These are phyloP conservation scores for Diaporthe caulivora DNA, from an alignment of 2,329 filamentous ascomycete genomes.

Conservation along the genomic window DNA sequence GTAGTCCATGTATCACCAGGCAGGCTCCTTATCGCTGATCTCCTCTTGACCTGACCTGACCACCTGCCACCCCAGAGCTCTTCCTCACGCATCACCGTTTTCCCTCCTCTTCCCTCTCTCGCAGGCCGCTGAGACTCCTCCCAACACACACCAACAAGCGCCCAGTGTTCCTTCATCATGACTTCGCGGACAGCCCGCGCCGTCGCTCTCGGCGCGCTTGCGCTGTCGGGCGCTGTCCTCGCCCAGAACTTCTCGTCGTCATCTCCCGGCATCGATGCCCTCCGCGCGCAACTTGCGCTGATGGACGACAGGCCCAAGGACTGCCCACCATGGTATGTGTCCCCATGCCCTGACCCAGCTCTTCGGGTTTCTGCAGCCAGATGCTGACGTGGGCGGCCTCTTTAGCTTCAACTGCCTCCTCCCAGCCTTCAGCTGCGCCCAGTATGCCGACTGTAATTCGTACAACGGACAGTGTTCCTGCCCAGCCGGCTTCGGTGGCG, in stretches of 20 bases:
- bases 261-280: conserved; percentile 60
- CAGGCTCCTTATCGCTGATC: conserved; percentile 27
- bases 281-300: conserved; percentile 75
- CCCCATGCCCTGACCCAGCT: conserved; percentile 38
- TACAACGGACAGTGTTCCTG: conserved; percentile 94
- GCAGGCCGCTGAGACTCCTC: conserved; percentile 16
- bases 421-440: conserved; percentile 89
- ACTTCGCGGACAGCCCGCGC: conserved; percentile 52
- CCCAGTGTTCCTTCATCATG: conserved; percentile 50
- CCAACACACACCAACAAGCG: conserved; percentile 7
- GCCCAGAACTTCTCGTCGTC: conserved; percentile 69
- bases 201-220: conserved; percentile 55
- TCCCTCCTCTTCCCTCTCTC: conserved; percentile 3
- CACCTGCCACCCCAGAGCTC: conserved; percentile 3
- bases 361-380: conserved; percentile 30
- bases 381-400: conserved; percentile 39
- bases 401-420: conserved; percentile 96
- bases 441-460: conserved; percentile 90
- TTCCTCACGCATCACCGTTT: not conserved
- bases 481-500: conserved; percentile 91
- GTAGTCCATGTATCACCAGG: conserved; percentile 4
- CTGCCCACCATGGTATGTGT: conserved; percentile 80
- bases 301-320: conserved; percentile 80
- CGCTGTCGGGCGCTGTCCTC: conserved; percentile 55
- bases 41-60: conserved; percentile 2